Base-by-base conservation (phyloP, 306 rosid species). In the Sicyos baderoa region DNA sequence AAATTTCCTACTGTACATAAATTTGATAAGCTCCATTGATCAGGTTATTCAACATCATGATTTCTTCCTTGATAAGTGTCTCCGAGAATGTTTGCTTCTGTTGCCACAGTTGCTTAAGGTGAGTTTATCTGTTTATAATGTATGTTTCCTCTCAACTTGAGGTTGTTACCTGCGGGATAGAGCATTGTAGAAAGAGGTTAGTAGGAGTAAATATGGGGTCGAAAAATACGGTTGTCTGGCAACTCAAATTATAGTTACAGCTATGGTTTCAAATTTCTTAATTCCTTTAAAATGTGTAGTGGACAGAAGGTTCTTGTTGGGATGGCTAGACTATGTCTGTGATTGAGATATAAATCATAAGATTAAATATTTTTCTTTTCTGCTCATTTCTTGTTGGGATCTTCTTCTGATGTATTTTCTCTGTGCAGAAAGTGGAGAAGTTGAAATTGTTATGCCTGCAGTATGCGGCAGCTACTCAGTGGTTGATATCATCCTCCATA, bases 21-120 rank as follows among this genome's bases (percentile, higher is more conserved):
- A 61, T 72, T 66, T 78, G 67, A 81, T 70, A 71, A 66, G 59
- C 73, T 9, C 70, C 72, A 80, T 68, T 77, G 66, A 82, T 76
- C 95, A 93, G 98, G 98, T 93, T 76, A 86, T 89, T 56, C 95
- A 89, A 68, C 93, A 93, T 76, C 98, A 93, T 57, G 98, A 93
- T 74, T 82, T 85, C 83, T 89, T 93, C 80, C 98, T 93, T 6
- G 89, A 89, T 77, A 89, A 93, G 82, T 89, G 98, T 75, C 82
- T 93, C 80, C 81, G 97, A 73, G 97, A 90, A 82, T 93, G 98
- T 70, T 88, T 93, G 78, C 97, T 93, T 79, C 87, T 85, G 75
- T 84, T 88, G 81, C 97, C 98, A 32, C 95, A 89, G 79, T 76
- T 89, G 77, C 84, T 93, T 59, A 87, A 93, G 98, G 98, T 93